phyloP scores from a whole-genome alignment of 1,284 basidiomycete genomes.

The Rhodotorula sp. region DNA sequence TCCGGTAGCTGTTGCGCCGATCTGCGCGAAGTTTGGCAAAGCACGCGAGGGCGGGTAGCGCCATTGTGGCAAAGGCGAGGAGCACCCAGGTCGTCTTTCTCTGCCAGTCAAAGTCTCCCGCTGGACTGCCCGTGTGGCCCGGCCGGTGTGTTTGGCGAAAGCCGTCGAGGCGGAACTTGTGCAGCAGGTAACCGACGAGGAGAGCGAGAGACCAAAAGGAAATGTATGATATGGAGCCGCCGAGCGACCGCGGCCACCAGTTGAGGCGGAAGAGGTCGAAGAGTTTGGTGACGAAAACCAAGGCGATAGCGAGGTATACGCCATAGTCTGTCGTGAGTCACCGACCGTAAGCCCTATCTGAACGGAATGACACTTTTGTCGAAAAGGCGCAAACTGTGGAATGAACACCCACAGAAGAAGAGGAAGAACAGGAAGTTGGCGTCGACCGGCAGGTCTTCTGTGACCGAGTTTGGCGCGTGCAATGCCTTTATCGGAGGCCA shows the following conservation, averaged over 20 bases:
- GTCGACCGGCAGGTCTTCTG: constrained; percentile 48
- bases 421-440: constrained; percentile 56
- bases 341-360: fast-evolving
- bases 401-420: constrained; percentile 46
- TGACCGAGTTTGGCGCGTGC: neutral
- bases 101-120: constrained; percentile 54
- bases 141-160: constrained; percentile 21
- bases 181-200: constrained; percentile 52
- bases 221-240: constrained; percentile 55
- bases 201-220: constrained; percentile 56
- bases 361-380: neutral
- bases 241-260: constrained; percentile 54
- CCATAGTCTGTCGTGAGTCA: constrained; percentile 47
- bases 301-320: constrained; percentile 53
- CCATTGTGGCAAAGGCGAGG: constrained; percentile 58
- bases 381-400: no score
- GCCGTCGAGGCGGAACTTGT: constrained; percentile 53
- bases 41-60: constrained; percentile 55
- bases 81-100: constrained; percentile 59
- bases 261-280: constrained; percentile 55
- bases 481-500: constrained; percentile 11
- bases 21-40: constrained; percentile 44
- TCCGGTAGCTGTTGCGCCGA: constrained; percentile 46
- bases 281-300: constrained; percentile 59
- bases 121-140: neutral